Evolutionary conservation across 2,329 filamentous ascomycete genomes (phyloP), one percentile per base, ranked within the genome.

Genomic region (Scedosporium aurantiacum): DNA sequence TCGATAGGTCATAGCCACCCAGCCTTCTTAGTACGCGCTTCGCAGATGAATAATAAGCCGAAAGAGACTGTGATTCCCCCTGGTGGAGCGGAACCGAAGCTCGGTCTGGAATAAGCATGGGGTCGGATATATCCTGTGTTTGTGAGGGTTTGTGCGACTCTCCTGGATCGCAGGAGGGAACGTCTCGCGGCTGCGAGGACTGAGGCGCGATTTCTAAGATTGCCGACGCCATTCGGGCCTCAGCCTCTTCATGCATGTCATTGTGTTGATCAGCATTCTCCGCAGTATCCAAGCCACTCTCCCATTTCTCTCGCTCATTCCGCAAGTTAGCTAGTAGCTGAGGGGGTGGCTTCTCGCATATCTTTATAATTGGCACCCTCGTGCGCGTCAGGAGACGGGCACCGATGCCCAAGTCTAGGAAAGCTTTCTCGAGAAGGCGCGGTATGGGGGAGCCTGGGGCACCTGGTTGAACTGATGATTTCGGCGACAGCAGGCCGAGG

Each of bases 321-420:
- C 82, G 68, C 4, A 95, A 78, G 61, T 83, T 84, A 8, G 75
- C 70, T 14, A 81, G 81, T 1, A 95, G 77, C 62, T 81, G 77
- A 1, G 79, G 72, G 0, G 82, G 79, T 2, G 91, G 91, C 50
- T 76, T 81, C 70, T 93, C 81, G 68, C 91, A 96, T 16, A 96
- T 79, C 70, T 95, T 94, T 70, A 96, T 87, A 65, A 96, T 95
- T 0, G 91, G 90, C 3, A 96, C 88, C 64, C 91, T 81, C 1
- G 91, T 94, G 60, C 85, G 83, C 1, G 88, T 89, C 2, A 96
- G 78, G 3, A 96, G 78, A 4, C 90, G 83, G 16, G 89, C 91
- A 2, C 90, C 90, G 65, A 89, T 83, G 0, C 89, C 89, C 28
- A 81, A 76, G 16, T 88, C 81, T 4, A 96, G 77, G 12, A 96